Conservation (phyloP, 1,284 basidiomycete species). For the Athelia psychrophila region DNA sequence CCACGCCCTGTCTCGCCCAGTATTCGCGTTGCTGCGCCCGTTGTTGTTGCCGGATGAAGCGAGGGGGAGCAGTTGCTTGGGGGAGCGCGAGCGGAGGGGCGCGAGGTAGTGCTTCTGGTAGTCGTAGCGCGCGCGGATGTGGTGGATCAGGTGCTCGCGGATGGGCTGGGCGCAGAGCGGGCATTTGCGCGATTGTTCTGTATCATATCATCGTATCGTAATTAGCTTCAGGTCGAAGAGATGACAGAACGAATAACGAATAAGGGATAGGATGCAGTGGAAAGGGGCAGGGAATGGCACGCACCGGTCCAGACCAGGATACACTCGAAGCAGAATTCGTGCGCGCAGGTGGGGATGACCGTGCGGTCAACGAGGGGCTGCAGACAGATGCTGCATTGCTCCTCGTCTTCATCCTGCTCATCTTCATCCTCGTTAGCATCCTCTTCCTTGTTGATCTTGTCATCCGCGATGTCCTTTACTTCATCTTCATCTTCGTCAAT, state of each 20-base stretch:
- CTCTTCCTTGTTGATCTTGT: too few relatives aligned
- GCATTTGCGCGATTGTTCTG: slow-evolving; percentile 74
- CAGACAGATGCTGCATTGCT: slow-evolving; percentile 67
- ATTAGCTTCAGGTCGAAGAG: slow-evolving; percentile 3
- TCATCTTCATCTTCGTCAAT: too few relatives aligned
- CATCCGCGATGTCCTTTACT: too few relatives aligned
- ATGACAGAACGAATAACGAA: slow-evolving; percentile 1
- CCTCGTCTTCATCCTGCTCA: too few relatives aligned
- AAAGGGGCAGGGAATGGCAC: background rate
- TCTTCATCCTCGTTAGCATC: too few relatives aligned
- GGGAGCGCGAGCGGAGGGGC: slow-evolving; percentile 55
- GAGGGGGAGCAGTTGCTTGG: too few relatives aligned
- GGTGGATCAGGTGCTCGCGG: slow-evolving; percentile 78
- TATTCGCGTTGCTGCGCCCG: slow-evolving; percentile 22
- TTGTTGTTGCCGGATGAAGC: slow-evolving; percentile 23
- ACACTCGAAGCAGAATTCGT: slow-evolving; percentile 90
- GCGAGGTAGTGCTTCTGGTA: slow-evolving; percentile 79
- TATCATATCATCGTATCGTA: background rate
- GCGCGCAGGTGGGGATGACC: slow-evolving; percentile 76
- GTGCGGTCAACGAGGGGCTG: slow-evolving; percentile 73
- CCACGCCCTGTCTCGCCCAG: slow-evolving; percentile 49
- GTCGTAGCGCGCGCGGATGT: slow-evolving; percentile 71
- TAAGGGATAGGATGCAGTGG: background rate
- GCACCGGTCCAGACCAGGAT: slow-evolving; percentile 80
- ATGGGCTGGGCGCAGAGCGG: slow-evolving; percentile 79